Conservation (phyloP, 257 asterid species). For the Fraxinus americana region DNA sequence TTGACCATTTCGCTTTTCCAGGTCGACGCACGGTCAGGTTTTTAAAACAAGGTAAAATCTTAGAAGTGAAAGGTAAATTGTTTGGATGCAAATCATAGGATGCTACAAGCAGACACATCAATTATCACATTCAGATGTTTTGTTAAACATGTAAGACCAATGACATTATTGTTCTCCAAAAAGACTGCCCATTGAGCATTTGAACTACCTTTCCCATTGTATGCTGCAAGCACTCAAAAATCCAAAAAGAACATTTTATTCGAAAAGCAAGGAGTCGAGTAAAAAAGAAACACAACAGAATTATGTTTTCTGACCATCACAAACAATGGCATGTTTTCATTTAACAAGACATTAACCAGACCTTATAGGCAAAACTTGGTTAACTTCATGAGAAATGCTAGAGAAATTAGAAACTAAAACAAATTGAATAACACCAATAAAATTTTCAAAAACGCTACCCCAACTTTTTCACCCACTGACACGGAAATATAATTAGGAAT, state of each 20-base stretch:
- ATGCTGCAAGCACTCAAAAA: neutral
- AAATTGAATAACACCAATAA: neutral
- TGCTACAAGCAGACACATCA: neutral
- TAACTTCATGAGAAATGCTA: neutral
- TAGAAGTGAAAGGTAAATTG: neutral
- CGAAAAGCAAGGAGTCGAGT: neutral
- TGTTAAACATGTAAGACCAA: neutral
- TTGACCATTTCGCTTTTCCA: too few relatives aligned
- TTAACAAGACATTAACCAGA: neutral
- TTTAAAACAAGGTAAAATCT: too few relatives aligned
- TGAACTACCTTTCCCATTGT: neutral
- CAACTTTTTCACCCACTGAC: neutral
- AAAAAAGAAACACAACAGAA: neutral
- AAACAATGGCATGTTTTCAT: neutral
- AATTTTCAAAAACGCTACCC: neutral
- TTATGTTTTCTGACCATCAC: neutral
- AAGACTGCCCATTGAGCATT: neutral
- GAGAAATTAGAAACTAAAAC: neutral
- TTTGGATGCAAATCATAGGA: neutral
- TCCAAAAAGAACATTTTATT: neutral
- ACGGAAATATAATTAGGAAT: too few relatives aligned
- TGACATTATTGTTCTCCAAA: neutral
- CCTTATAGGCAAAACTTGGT: neutral
- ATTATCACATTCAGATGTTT: neutral
- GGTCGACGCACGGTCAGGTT: too few relatives aligned